These are phyloP conservation scores for Russula griseocarnosa DNA, from an alignment of 768 basidiomycete species.

Conservation along the genomic window DNA sequence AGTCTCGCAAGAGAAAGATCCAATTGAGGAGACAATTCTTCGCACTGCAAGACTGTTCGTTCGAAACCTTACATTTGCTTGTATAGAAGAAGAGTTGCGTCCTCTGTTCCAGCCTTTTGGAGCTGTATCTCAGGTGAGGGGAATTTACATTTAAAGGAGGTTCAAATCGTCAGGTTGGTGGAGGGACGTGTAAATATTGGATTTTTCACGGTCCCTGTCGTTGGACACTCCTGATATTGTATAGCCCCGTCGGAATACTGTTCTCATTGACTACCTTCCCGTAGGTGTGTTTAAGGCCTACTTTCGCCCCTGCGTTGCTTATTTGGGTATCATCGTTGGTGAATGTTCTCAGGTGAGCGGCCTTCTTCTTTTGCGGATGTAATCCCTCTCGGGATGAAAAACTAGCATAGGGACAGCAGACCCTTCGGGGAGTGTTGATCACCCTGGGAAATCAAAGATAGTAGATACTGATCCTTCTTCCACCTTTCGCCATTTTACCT, in stretches of 20 bases:
- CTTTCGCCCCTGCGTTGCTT: slow-evolving; percentile 11
- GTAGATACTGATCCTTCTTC: slow-evolving; percentile 23
- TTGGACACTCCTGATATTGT: slow-evolving; percentile 37
- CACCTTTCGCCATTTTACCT: neutral
- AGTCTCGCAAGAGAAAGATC: slow-evolving; percentile 21
- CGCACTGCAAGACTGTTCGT: slow-evolving; percentile 81
- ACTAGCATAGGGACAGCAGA: slow-evolving; percentile 63
- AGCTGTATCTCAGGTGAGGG: slow-evolving; percentile 67
- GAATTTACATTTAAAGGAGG: slow-evolving; percentile 7
- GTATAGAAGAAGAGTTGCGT: slow-evolving; percentile 64
- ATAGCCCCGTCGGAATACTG: slow-evolving; percentile 5
- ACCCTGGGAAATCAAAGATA: slow-evolving; percentile 28
- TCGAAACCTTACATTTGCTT: slow-evolving; percentile 90
- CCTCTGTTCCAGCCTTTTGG: slow-evolving; percentile 68
- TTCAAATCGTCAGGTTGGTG: slow-evolving; percentile 4
- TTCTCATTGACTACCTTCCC: slow-evolving; percentile 13
- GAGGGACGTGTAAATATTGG: slow-evolving; percentile 47
- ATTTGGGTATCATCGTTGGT: neutral
- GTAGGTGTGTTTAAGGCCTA: slow-evolving; percentile 22
- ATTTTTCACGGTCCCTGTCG: neutral
- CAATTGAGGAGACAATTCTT: slow-evolving; percentile 50
- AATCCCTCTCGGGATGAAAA: slow-evolving; percentile 40
- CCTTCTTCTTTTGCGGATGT: neutral
- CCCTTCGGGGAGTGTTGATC: slow-evolving; percentile 54
- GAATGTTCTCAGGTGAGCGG: slow-evolving; percentile 39